phyloP scores from a whole-genome alignment of 2,329 filamentous ascomycete genomes.

The Atkinsonella hypoxylon region DNA sequence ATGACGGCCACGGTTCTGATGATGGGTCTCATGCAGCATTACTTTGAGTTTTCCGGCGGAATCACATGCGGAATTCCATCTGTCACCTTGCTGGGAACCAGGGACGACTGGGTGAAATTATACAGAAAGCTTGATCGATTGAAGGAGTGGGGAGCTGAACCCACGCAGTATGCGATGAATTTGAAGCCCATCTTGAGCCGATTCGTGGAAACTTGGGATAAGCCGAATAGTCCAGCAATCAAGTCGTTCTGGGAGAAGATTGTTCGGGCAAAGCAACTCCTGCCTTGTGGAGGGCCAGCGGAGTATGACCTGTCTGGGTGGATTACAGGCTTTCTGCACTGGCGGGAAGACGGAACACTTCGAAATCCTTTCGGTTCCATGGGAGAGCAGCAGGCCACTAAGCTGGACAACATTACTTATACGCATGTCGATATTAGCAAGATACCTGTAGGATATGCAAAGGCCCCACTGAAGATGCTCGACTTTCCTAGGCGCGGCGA shows the following conservation, averaged over 20 bases:
- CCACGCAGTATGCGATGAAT: conserved; percentile 23
- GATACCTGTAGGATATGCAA: conserved; percentile 27
- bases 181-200: conserved; percentile 31
- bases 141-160: conserved; percentile 29
- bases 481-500: conserved; percentile 12
- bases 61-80: conserved; percentile 31
- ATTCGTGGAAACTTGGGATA: conserved; percentile 33
- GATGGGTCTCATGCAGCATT: conserved; percentile 31
- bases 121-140: conserved; percentile 30
- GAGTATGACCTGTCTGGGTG: conserved; percentile 32
- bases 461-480: conserved; percentile 26
- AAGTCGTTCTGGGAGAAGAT: conserved; percentile 32
- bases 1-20: conserved; percentile 30
- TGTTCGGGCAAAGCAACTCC: conserved; percentile 22
- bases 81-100: conserved; percentile 27
- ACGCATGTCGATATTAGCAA: conserved; percentile 14
- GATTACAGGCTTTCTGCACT: conserved; percentile 37
- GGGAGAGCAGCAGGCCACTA: conserved; percentile 6
- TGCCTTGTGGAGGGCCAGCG: conserved; percentile 16
- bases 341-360: conserved; percentile 23
- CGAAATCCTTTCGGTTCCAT: conserved; percentile 10
- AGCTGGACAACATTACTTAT: conserved; percentile 20
- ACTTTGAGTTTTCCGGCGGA: conserved; percentile 24
- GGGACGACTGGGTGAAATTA: conserved; percentile 28
- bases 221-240: conserved; percentile 19